These are phyloP conservation scores for Crithidia acanthocephali DNA, from an alignment of 208 protist genomes.

Conservation along the genomic window DNA sequence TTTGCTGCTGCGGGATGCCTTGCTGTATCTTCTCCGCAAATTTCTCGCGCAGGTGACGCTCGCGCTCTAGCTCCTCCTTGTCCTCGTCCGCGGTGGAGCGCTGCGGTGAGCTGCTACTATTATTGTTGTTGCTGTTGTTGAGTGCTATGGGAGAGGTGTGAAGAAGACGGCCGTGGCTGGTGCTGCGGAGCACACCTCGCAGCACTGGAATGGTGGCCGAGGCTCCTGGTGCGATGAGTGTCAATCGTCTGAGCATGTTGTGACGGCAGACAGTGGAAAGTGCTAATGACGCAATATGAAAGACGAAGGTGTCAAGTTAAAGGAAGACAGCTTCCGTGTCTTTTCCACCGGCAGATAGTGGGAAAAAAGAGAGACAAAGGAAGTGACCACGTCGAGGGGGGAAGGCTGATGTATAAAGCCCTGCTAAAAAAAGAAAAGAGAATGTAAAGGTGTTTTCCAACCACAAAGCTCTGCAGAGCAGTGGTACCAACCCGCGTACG, in stretches of 20 bases:
- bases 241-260: constrained; percentile 25
- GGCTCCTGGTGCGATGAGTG: constrained; percentile 5
- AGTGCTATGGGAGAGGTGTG: constrained; percentile 12
- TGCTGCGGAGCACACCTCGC: constrained; percentile 1
- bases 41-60: constrained; percentile 68
- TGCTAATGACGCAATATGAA: no score
- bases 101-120: constrained; percentile 17
- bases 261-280: neutral
- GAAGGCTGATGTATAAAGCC: neutral
- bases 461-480: no score
- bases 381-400: neutral
- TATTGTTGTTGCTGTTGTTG: neutral
- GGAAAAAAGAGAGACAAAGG: neutral
- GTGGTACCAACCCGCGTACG: no score
- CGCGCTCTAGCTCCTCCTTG: constrained; percentile 80
- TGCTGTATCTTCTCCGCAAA: constrained; percentile 82
- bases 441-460: neutral
- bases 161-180: constrained; percentile 8
- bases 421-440: neutral
- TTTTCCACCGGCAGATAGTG: neutral
- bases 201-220: neutral
- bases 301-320: no score
- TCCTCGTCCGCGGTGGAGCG: constrained; percentile 70
- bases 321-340: no score
- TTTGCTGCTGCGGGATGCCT: constrained; percentile 40